phyloP scores from a whole-genome alignment of 2,329 filamentous ascomycete species.

The Colletotrichum lentis region DNA sequence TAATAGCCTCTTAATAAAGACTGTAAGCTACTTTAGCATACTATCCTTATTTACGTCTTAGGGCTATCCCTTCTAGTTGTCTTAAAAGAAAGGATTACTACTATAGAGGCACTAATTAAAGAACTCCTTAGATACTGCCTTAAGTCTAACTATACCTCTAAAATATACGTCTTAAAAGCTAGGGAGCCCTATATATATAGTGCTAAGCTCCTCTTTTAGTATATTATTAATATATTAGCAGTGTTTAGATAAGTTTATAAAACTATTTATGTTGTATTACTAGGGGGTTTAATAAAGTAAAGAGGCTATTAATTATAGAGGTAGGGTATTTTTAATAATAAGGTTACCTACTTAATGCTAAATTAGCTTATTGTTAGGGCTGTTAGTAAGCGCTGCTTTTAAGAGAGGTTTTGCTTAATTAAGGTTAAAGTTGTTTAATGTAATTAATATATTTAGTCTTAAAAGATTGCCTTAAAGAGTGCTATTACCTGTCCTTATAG shows the following conservation, averaged over 20 bases:
- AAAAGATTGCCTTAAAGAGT: conserved; percentile 6
- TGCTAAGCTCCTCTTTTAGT: conserved; percentile 48
- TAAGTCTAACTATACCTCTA: conserved; percentile 44
- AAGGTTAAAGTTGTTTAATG: conserved; percentile 38
- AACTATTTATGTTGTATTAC: conserved; percentile 45
- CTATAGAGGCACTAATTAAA: conserved; percentile 48
- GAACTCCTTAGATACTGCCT: conserved; percentile 46
- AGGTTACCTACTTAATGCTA: conserved; percentile 50
- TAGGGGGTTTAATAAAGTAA: conserved; percentile 46
- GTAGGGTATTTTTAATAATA: conserved; percentile 49
- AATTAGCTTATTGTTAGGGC: conserved; percentile 45
- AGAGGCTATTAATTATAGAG: conserved; percentile 42
- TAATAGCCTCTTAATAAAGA: conserved; percentile 43
- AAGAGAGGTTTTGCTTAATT: conserved; percentile 48
- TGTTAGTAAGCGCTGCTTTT: conserved; percentile 41
- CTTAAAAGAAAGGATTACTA: conserved; percentile 44
- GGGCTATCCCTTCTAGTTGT: conserved; percentile 49
- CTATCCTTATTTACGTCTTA: conserved; percentile 46
- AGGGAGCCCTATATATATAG: conserved; percentile 48
- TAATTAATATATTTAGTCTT: neutral
- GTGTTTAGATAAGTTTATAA: conserved; percentile 49
- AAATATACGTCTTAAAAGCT: conserved; percentile 49
- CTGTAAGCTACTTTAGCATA: conserved; percentile 48
- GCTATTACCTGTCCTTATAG: no score
- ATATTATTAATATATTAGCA: conserved; percentile 46